Percentiles rank a stretch among this genome's conserved stretches.
These are phyloP conservation scores for Ilex asprella DNA, from an alignment of 257 asterid genomes.

Conservation along the genomic window DNA sequence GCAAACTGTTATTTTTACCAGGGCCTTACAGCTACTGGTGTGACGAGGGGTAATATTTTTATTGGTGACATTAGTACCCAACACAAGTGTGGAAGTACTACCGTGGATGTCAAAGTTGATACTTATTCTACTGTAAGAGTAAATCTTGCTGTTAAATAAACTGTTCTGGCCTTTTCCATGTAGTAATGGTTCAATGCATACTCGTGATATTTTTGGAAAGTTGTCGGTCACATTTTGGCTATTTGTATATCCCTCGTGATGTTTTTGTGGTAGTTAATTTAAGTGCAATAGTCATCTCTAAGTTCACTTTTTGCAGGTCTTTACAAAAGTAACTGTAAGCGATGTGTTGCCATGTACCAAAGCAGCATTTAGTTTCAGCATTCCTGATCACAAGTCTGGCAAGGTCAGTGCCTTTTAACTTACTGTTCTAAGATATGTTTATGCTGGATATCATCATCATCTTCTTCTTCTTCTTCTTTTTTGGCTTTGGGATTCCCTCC, in stretches of 20 bases:
- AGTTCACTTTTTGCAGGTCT: constrained; percentile 34
- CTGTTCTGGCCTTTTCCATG: constrained; percentile 2
- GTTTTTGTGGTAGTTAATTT: no score
- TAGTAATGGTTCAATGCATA: no score
- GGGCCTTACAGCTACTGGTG: constrained; percentile 80
- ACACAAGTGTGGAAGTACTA: constrained; percentile 55
- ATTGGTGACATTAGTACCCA: constrained; percentile 69
- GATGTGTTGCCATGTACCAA: constrained; percentile 55
- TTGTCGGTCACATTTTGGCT: no score
- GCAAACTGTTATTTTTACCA: constrained; percentile 19
- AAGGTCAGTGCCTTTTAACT: constrained; percentile 39
- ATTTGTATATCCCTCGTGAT: background rate
- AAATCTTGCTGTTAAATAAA: constrained; percentile 1
- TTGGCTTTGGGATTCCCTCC: no score
- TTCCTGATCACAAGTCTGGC: constrained; percentile 85
- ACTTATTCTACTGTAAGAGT: constrained; percentile 68
- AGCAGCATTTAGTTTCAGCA: constrained; percentile 64
- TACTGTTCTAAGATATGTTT: background rate
- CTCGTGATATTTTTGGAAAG: no score
- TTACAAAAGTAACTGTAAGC: constrained; percentile 54
- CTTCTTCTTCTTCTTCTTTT: background rate
- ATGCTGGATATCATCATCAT: background rate
- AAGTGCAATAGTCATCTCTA: background rate
- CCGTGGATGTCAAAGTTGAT: constrained; percentile 74
- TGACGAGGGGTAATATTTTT: constrained; percentile 64